Evolutionary conservation across 2,329 filamentous ascomycete species (phyloP), one percentile per base, ranked within the genome.

Genomic region (Intubia oerlemansii): DNA sequence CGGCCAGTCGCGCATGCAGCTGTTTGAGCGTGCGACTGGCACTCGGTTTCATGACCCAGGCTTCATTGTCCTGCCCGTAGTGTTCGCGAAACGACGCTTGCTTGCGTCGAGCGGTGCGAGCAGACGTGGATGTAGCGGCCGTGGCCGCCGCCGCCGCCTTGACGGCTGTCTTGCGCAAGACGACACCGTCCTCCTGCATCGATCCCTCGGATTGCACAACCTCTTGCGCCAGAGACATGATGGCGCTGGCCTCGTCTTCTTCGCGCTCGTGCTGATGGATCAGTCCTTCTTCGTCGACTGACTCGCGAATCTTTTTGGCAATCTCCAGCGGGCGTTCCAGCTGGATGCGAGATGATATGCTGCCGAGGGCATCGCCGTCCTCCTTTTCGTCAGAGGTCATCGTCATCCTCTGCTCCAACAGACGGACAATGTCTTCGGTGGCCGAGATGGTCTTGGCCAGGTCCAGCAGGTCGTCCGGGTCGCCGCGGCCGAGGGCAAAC

Each of bases 271-370:
- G 84, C 41, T 79, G 73, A 38, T 79, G 69, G 11, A 71, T 59
- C n/a, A 95, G 55, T 0, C 82, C 80, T 36, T 93, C 84, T 50
- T 95, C 88, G 42, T 98, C 88, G 33, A 98, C 91, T 4, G 85
- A 73, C 3, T 64, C 57, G 28, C 64, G 53, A 33, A 98, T 92
- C 14, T 62, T 64, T 14, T 56, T 51, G 3, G 84, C 78, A 5
- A 95, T 62, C 24, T 64, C 58, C 9, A 57, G 52, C 0, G 82
- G 78, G 3, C 67, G 65, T 10, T 64, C 56, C 13, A 93, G 57
- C 30, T 66, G 58, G 24, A 88, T 66, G 6, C 74, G 65, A n/a
- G n/a, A n/a, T n/a, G n/a, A n/a, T n/a, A n/a, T n/a, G 13, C 47
- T 48, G 3, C 61, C 44, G 32, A 78, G 46, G n/a, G 19, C 19